Evolutionary conservation across 805 yeast genomes (phyloP), one percentile per base, ranked within the genome.

Genomic region (Candida sakaeoensis): DNA sequence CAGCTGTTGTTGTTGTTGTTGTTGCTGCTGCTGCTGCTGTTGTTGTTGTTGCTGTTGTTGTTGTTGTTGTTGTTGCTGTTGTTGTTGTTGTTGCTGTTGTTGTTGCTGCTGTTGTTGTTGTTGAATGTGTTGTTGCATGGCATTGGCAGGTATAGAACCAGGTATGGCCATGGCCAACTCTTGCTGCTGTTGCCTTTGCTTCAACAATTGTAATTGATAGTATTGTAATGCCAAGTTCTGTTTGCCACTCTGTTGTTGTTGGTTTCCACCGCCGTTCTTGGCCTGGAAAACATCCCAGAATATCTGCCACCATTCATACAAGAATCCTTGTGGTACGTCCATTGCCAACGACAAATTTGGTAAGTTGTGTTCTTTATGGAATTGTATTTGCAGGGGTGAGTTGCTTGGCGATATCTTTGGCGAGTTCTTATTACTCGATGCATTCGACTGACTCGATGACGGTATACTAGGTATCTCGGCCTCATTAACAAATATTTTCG

Each of bases 261-360:
- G 19, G 9, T 22, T 19, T 2, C 23, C 37, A 9, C 39, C 68
- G 46, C 76, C 79, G 30, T 86, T 79, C 50, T 88, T 74, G 2
- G 95, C 95, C 53, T 85, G 85, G 61, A 83, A 86, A 21, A 88
- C 81, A 57, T 89, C 96, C 96, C 96, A 90, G 57, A 89, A 90
- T 13, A 90, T 80, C 67, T 80, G 88, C 96, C 96, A 89, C 97
- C 97, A 89, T 58, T 90, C 97, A 53, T 78, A 82, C 17, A 89
- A 63, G 53, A 87, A 89, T 5, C 96, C 93, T 51, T 82, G 86
- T 0, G 95, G 93, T 2, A 95, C 83, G 54, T 88, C 93, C 74
- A 85, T 76, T 8, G 79, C 67, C 53, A 81, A 70, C 16, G 67
- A 63, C 25, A 78, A 55, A 12, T 67, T 65, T 1, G 83, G 79